Evolutionary conservation across 2,329 filamentous ascomycete genomes (phyloP).

Genomic region (Colletotrichum echinochloae): DNA sequence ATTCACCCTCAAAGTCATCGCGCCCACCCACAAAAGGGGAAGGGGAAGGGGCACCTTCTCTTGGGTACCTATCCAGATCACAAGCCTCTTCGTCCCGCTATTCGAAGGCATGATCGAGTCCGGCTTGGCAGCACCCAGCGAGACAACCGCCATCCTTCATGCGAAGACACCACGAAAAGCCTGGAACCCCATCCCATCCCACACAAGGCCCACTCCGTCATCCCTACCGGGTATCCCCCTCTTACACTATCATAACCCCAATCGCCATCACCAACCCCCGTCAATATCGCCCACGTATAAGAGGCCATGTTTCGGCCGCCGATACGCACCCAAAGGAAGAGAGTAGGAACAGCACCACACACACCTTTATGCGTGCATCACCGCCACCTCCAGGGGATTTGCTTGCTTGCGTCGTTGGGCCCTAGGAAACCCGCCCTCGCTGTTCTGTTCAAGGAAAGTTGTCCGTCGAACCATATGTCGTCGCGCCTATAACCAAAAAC

Average conservation of each 20-base stretch:
- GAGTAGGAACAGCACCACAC: constrained; percentile 25
- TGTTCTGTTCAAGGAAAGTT: constrained; percentile 11
- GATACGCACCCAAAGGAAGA: constrained; percentile 12
- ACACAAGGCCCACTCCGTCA: not conserved
- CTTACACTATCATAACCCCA: not conserved
- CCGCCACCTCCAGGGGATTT: constrained; percentile 22
- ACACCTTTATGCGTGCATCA: constrained; percentile 35
- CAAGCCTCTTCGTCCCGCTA: constrained; percentile 10
- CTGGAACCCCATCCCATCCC: not conserved
- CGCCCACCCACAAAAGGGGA: not conserved
- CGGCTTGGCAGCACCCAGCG: constrained; percentile 17
- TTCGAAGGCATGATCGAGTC: constrained; percentile 14
- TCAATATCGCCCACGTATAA: not conserved
- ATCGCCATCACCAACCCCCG: not conserved
- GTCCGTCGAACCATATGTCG: constrained; percentile 38
- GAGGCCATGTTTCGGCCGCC: constrained; percentile 1
- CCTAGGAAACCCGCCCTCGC: not conserved
- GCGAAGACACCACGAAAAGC: constrained; percentile 9
- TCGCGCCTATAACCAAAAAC: constrained; percentile 16
- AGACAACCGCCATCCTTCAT: constrained; percentile 25
- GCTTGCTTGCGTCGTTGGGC: constrained; percentile 16
- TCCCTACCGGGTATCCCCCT: constrained; percentile 28
- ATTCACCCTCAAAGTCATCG: not conserved
- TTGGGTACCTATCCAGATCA: constrained; percentile 13
- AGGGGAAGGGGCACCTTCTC: not conserved